Evolutionary conservation across 176 grass and related monocot genomes (phyloP).

Genomic region (Ananas comosus): DNA sequence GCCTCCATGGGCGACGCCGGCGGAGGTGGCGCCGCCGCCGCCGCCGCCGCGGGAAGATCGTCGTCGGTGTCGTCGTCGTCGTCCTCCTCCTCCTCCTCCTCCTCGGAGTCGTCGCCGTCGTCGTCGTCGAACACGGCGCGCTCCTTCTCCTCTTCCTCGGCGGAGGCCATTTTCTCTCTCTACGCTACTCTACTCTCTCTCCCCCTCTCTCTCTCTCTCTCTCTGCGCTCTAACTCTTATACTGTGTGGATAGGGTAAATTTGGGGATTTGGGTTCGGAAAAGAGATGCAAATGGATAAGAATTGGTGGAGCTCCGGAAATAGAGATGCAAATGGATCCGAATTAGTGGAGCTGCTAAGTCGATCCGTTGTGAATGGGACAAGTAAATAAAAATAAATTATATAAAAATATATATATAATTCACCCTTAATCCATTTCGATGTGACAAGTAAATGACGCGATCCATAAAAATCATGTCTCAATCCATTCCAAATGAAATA

Average conservation of each 20-base stretch:
- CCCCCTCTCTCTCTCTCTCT: not conserved
- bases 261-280: not conserved
- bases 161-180: not conserved
- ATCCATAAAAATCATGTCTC: too few species aligned
- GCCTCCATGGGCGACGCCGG: not conserved
- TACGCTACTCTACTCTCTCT: not conserved
- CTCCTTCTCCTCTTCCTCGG: not conserved
- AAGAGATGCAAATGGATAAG: too few species aligned
- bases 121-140: not conserved
- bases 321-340: too few species aligned
- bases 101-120: not conserved
- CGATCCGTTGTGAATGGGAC: too few species aligned
- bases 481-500: too few species aligned
- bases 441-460: too few species aligned
- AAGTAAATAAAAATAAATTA: too few species aligned
- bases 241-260: not conserved
- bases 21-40: not conserved
- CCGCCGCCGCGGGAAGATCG: conserved; percentile 20
- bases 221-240: not conserved
- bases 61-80: conserved; percentile 45
- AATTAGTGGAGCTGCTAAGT: too few species aligned
- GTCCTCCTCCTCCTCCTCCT: conserved; percentile 39
- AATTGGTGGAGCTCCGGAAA: too few species aligned
- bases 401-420: too few species aligned
- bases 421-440: too few species aligned